Conservation (phyloP, 768 basidiomycete species). For the Crepidotus variabilis region DNA sequence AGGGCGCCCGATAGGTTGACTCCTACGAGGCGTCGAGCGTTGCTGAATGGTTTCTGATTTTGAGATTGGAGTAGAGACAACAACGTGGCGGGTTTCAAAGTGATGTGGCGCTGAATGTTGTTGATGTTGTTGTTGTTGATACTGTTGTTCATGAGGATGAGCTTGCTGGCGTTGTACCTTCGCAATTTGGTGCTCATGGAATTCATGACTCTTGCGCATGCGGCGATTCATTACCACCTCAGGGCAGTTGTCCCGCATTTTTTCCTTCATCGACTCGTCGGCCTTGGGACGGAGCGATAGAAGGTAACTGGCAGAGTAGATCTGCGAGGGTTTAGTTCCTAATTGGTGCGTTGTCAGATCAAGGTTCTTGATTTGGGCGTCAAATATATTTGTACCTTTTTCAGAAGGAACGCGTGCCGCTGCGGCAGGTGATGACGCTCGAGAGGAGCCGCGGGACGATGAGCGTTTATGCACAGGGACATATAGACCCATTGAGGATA, state of each 20-base stretch:
- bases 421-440: constrained; percentile 2
- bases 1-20: constrained; percentile 8
- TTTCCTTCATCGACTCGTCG: constrained; percentile 18
- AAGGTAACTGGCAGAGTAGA: constrained; percentile 12
- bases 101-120: background rate
- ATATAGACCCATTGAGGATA: constrained; percentile 3
- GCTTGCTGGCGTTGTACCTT: background rate
- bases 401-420: background rate
- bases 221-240: constrained; percentile 29
- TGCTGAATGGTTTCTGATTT: background rate
- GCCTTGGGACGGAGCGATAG: constrained; percentile 17
- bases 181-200: constrained; percentile 9
- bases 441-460: constrained; percentile 1
- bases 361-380: background rate
- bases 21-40: constrained; percentile 8
- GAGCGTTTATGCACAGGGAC: constrained; percentile 13
- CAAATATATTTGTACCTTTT: background rate
- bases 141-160: constrained; percentile 2
- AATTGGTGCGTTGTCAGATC: background rate
- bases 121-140: background rate
- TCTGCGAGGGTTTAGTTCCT: background rate
- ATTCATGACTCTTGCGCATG: constrained; percentile 27
- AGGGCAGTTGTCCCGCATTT: constrained; percentile 18
- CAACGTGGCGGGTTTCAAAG: background rate
- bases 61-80: background rate